Evolutionary conservation across 805 yeast species (phyloP).

Genomic region (Blastobotrys terrestris): DNA sequence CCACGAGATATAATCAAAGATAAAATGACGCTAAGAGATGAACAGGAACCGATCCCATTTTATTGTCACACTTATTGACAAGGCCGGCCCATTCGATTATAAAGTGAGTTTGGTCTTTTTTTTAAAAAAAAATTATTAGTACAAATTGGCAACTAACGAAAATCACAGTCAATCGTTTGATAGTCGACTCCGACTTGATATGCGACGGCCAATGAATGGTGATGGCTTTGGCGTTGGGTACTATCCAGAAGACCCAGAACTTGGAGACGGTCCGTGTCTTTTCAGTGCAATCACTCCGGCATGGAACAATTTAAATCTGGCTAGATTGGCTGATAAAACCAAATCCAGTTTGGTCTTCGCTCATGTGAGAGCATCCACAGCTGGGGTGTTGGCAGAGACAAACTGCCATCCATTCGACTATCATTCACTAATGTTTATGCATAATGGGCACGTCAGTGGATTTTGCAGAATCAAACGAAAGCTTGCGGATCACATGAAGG

Average conservation of each 20-base stretch:
- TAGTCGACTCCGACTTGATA: conserved; percentile 78
- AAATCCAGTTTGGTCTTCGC: conserved; percentile 81
- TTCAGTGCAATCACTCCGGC: conserved; percentile 95
- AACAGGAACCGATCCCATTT: conserved; percentile 75
- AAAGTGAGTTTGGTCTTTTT: conserved; percentile 50
- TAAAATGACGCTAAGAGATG: background rate
- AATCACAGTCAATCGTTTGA: conserved; percentile 86
- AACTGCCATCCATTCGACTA: conserved; percentile 95
- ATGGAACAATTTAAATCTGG: conserved; percentile 92
- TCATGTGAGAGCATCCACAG: conserved; percentile 93
- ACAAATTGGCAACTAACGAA: no score
- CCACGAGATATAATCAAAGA: no score
- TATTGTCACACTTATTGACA: conserved; percentile 79
- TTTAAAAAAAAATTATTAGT: no score
- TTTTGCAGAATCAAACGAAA: conserved; percentile 68
- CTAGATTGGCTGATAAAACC: conserved; percentile 81
- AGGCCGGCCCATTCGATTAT: conserved; percentile 96
- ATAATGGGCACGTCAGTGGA: conserved; percentile 75
- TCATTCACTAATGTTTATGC: conserved; percentile 91
- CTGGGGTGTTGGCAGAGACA: conserved; percentile 89
- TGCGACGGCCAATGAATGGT: conserved; percentile 90
- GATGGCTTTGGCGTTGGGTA: conserved; percentile 99
- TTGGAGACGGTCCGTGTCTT: conserved; percentile 75
- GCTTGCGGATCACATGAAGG: conserved; percentile 65
- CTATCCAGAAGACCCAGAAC: conserved; percentile 49